Percentiles rank a stretch among this genome's conserved stretches.
Evolutionary conservation across 768 basidiomycete species (phyloP).

Genomic region (Suillus cothurnatus): DNA sequence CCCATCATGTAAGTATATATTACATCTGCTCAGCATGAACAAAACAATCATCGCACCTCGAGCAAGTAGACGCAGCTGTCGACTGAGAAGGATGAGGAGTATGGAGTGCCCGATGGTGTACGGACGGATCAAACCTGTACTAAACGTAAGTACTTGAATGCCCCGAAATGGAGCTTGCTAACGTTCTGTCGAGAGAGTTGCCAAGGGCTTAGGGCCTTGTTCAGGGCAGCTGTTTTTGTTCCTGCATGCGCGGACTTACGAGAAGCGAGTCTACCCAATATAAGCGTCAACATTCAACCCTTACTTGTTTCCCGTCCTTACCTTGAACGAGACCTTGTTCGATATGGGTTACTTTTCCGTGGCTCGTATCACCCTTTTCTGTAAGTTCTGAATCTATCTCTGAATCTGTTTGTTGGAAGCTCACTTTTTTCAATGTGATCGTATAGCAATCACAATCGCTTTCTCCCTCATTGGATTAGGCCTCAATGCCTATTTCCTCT

Average conservation of each 20-base stretch:
- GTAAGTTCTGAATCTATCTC: slow-evolving; percentile 14
- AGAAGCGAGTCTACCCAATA: background rate
- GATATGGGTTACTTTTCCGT: slow-evolving; percentile 12
- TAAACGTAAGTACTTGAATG: background rate
- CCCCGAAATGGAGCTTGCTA: background rate
- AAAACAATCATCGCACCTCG: background rate
- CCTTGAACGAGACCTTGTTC: slow-evolving; percentile 1
- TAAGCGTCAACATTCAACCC: background rate
- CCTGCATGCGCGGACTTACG: background rate
- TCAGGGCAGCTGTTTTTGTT: background rate
- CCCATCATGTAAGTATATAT: background rate
- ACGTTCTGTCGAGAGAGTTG: background rate
- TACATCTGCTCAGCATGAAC: background rate
- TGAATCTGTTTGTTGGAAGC: background rate
- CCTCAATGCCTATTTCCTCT: slow-evolving; percentile 29
- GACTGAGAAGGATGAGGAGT: background rate
- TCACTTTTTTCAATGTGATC: slow-evolving; percentile 5
- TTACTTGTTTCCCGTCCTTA: background rate
- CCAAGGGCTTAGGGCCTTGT: background rate
- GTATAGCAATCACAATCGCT: slow-evolving; percentile 17
- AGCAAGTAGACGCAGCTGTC: background rate
- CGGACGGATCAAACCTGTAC: background rate
- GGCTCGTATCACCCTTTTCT: slow-evolving; percentile 24
- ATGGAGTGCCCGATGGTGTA: background rate
- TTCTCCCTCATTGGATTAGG: slow-evolving; percentile 36